Percentiles rank a stretch among this genome's conserved stretches.
Conservation (phyloP, 1,284 basidiomycete species). For the Vanrija sp. region DNA sequence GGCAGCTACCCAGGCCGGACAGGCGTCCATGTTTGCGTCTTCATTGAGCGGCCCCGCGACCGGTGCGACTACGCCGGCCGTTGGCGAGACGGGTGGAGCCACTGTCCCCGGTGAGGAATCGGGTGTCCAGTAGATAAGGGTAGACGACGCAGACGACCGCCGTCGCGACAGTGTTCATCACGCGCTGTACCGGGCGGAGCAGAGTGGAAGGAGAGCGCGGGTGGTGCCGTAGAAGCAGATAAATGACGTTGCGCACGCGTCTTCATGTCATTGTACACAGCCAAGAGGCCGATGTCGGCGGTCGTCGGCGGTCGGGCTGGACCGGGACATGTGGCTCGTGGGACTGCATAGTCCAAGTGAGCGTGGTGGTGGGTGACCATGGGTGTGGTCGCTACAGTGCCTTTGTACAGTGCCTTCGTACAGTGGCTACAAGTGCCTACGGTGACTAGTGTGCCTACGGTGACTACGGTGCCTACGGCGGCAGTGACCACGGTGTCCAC, state of each 20-base stretch:
- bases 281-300: no score
- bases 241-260: not conserved
- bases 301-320: no score
- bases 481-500: no score
- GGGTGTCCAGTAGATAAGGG: conserved; percentile 35
- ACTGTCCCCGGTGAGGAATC: conserved; percentile 37
- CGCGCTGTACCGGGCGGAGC: not conserved
- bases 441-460: not conserved
- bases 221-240: not conserved
- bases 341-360: no score
- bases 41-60: conserved; percentile 22
- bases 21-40: conserved; percentile 42
- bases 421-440: not conserved
- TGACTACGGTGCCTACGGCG: not conserved
- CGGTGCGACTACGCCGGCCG: conserved; percentile 21
- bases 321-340: no score
- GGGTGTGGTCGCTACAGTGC: no score
- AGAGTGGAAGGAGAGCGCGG: not conserved
- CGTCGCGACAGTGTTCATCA: no score
- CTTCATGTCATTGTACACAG: not conserved
- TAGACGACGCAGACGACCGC: no score
- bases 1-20: conserved; percentile 60
- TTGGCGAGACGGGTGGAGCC: conserved; percentile 21
- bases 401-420: no score
- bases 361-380: no score